These are phyloP conservation scores for Catharanthus roseus DNA, from an alignment of 257 asterid species.

Conservation along the genomic window DNA sequence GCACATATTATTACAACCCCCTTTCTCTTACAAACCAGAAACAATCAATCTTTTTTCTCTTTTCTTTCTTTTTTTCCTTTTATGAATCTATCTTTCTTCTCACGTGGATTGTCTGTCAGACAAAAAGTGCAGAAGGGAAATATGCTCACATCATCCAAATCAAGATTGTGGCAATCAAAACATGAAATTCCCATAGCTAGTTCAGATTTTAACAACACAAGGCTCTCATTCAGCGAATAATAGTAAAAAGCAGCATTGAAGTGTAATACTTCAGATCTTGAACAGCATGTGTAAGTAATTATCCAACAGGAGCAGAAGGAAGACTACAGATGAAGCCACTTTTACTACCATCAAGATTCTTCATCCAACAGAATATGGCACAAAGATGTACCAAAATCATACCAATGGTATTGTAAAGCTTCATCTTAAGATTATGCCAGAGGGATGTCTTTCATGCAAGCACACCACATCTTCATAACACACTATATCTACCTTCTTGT, in stretches of 20 bases:
- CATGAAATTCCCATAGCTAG: not conserved
- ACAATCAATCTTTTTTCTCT: no score
- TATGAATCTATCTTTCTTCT: not conserved
- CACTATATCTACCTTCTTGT: constrained; percentile 52
- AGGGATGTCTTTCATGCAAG: not conserved
- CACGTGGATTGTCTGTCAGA: not conserved
- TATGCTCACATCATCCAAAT: not conserved
- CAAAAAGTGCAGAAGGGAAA: not conserved
- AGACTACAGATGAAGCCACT: not conserved
- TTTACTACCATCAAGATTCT: not conserved
- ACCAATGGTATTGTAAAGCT: not conserved
- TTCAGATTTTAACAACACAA: not conserved
- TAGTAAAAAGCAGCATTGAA: not conserved
- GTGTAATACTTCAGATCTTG: not conserved
- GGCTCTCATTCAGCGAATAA: not conserved
- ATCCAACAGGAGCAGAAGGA: not conserved
- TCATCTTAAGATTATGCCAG: not conserved
- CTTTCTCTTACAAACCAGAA: not conserved
- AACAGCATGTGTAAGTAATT: not conserved
- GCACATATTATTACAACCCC: not conserved
- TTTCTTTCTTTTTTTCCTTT: no score
- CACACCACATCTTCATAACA: not conserved
- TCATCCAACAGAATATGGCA: no score
- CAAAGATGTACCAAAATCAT: not conserved
- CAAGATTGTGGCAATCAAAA: not conserved